Evolutionary conservation across 345 rosid genomes (phyloP).

Genomic region (Ceriops zippeliana): DNA sequence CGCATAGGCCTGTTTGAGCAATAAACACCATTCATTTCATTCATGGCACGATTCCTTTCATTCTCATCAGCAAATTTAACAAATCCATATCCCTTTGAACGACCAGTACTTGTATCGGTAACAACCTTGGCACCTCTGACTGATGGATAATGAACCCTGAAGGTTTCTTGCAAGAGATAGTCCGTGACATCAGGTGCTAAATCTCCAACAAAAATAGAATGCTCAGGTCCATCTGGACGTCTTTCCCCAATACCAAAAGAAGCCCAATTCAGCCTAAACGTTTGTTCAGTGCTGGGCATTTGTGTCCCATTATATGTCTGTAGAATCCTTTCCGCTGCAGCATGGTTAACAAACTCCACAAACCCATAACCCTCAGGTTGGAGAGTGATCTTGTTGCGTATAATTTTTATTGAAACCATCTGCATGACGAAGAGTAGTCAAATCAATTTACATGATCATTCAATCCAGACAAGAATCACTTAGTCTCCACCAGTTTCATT

Average conservation of each 20-base stretch:
- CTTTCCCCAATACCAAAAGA: constrained; percentile 92
- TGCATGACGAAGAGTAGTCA: constrained; percentile 22
- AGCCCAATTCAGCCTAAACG: constrained; percentile 94
- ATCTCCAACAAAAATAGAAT: constrained; percentile 95
- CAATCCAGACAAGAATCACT: too few relatives aligned
- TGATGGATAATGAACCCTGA: constrained; percentile 72
- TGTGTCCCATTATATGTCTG: constrained; percentile 79
- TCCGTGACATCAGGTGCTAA: constrained; percentile 93
- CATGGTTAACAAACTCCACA: constrained; percentile 84
- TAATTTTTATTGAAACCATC: constrained; percentile 86
- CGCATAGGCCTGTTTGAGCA: constrained; percentile 96
- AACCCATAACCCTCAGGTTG: constrained; percentile 98
- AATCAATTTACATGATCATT: too few relatives aligned
- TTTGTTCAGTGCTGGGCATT: constrained; percentile 86
- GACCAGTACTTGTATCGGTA: constrained; percentile 93
- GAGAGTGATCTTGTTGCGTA: constrained; percentile 88
- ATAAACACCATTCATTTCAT: constrained; percentile 88
- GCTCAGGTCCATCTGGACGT: constrained; percentile 86
- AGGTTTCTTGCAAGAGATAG: constrained; percentile 89
- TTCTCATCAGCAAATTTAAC: constrained; percentile 86
- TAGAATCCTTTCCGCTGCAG: constrained; percentile 81
- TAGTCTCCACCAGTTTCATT: too few relatives aligned
- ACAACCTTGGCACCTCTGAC: constrained; percentile 99
- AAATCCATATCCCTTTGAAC: constrained; percentile 95
- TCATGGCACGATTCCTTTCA: constrained; percentile 90